These are phyloP conservation scores for Setomelanomma holmii DNA, from an alignment of 2,329 filamentous ascomycete species.

Conservation along the genomic window DNA sequence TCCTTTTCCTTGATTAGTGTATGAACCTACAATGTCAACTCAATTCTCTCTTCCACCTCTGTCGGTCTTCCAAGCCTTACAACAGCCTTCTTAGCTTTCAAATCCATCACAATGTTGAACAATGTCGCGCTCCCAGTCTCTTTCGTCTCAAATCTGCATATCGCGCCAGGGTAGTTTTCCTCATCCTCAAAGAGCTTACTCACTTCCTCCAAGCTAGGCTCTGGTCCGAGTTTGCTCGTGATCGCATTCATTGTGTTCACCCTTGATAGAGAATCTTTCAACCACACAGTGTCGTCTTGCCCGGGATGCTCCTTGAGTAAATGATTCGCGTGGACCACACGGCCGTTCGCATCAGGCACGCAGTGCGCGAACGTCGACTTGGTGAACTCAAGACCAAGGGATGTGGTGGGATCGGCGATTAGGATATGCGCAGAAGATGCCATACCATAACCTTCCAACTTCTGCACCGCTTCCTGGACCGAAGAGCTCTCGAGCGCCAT, in stretches of 20 bases:
- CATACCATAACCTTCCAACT: slow-evolving; percentile 56
- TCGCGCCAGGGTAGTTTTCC: slow-evolving; percentile 46
- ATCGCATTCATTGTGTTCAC: slow-evolving; percentile 48
- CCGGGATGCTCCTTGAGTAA: slow-evolving; percentile 48
- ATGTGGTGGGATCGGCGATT: slow-evolving; percentile 57
- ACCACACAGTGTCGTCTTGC: slow-evolving; percentile 51
- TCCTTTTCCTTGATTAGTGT: not conserved
- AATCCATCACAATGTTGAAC: slow-evolving; percentile 49
- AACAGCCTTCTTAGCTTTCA: slow-evolving; percentile 38
- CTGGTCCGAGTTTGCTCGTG: slow-evolving; percentile 20
- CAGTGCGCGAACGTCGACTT: slow-evolving; percentile 44
- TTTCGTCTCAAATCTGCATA: slow-evolving; percentile 33
- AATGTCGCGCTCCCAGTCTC: slow-evolving; percentile 41
- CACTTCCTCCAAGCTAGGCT: slow-evolving; percentile 39
- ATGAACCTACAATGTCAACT: slow-evolving; percentile 24
- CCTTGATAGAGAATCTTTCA: slow-evolving; percentile 50
- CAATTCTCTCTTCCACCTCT: slow-evolving; percentile 34
- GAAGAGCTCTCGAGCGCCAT: slow-evolving; percentile 61
- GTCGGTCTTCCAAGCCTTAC: slow-evolving; percentile 42
- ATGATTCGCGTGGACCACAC: slow-evolving; percentile 56
- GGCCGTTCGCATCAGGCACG: slow-evolving; percentile 40
- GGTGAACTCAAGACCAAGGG: slow-evolving; percentile 59
- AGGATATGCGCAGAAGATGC: slow-evolving; percentile 63
- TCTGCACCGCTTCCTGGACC: slow-evolving; percentile 55
- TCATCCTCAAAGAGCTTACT: slow-evolving; percentile 52